Evolutionary conservation across 192 early-diverging fungal species (phyloP), one percentile per base, ranked within the genome.

Genomic region (Coemansia guatemalensis): DNA sequence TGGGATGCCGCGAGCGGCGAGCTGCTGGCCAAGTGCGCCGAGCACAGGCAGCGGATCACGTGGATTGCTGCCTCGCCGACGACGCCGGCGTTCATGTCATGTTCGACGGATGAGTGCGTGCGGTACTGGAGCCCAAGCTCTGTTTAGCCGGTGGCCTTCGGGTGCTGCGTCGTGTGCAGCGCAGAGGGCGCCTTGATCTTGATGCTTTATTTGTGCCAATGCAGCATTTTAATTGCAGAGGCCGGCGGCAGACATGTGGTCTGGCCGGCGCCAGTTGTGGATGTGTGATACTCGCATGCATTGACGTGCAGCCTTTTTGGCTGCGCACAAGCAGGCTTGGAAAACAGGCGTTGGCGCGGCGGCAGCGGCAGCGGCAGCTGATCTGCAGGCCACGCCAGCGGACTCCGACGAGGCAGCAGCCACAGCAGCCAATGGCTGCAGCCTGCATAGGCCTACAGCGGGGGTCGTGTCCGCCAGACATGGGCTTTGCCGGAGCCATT

Each of bases 1-100:
- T 94, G 91, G 90, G 92, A 93, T 64, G 79, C 92, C 0, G 65
- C 83, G 21, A 88, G 86, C 4, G 90, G 88, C 14, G 41, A 25
- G 8, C 65, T 91, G 11, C 48, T 91, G 24, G 83, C 74, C 9
- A 52, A 33, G 24, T 11, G 32, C 21, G 78, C 68, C 11, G 66
- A 55, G 26, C 73, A 75, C 54, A 65, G 64, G 35, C 49, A 60
- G 33, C 65, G 35, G 11, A 62, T 81, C 5, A 72, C 73, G 30
- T 66, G 66, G 60, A 54, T 81, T 41, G 73, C 68, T 5, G 49
- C 64, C 2, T 75, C 78, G 35, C 73, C 78, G 9, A 39, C 58
- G 3, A 26, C 66, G 23, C 27, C 68, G 3, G 73, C 73, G 50
- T 67, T 81, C 21, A 72, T 81, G 69, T 48, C 73, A 33, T 81